A percentile compares a stretch with the other conserved stretches of the same genome.
Evolutionary conservation across 768 basidiomycete genomes (phyloP).

Genomic region (Zangia roseola): DNA sequence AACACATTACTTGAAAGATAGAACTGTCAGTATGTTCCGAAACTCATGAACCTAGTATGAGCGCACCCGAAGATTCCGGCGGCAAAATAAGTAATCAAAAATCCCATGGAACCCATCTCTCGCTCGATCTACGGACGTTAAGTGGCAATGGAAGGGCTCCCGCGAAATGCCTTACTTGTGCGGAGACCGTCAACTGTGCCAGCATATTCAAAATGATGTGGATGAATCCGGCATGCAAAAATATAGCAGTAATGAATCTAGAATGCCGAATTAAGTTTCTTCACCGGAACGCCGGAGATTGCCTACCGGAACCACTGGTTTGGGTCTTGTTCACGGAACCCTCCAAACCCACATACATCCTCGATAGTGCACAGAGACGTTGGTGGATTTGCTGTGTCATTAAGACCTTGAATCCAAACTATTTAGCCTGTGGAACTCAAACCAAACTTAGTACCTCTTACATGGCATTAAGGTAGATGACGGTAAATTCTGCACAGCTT

Average conservation of each 20-base stretch:
- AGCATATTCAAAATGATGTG: slow-evolving; percentile 90
- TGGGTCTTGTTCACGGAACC: slow-evolving; percentile 46
- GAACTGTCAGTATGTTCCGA: slow-evolving; percentile 1
- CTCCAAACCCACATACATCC: slow-evolving; percentile 88
- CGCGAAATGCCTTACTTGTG: slow-evolving; percentile 49
- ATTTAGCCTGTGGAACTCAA: slow-evolving; percentile 10
- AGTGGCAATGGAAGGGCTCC: neutral
- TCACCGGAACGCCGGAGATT: slow-evolving; percentile 40
- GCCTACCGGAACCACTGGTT: slow-evolving; percentile 56
- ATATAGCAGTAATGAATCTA: slow-evolving; percentile 86
- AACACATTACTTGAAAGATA: slow-evolving; percentile 62
- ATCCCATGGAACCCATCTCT: slow-evolving; percentile 88
- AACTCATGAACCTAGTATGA: neutral
- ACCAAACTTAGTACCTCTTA: slow-evolving; percentile 31
- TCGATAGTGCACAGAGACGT: slow-evolving; percentile 70
- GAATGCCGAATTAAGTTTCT: slow-evolving; percentile 27
- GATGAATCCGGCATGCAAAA: slow-evolving; percentile 95
- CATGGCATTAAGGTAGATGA: slow-evolving; percentile 57
- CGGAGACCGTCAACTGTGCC: slow-evolving; percentile 77
- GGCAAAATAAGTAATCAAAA: slow-evolving; percentile 82
- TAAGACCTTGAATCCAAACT: slow-evolving; percentile 51
- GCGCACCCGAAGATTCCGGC: slow-evolving; percentile 89
- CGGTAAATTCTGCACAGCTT: slow-evolving; percentile 56
- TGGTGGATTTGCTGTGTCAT: slow-evolving; percentile 81
- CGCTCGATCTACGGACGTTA: slow-evolving; percentile 64